Conservation (phyloP, 306 rosid genomes). For the Pterocarpus santalinus region DNA sequence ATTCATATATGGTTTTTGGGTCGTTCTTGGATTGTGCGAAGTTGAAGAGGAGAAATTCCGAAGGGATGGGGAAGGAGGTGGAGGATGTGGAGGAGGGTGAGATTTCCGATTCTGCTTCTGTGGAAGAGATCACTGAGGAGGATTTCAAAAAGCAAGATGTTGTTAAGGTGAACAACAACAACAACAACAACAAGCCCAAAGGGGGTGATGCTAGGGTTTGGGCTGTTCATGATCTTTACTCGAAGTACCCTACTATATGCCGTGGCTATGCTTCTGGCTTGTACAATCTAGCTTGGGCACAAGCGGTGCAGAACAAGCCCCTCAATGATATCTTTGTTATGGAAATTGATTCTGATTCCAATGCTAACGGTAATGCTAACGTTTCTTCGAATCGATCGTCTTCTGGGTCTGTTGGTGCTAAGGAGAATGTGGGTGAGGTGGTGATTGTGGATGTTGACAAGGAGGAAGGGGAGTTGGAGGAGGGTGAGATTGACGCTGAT, state of each 20-base stretch:
- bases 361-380: slow-evolving; percentile 50
- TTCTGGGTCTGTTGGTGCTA: slow-evolving; percentile 38
- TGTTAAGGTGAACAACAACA: slow-evolving; percentile 32
- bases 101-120: slow-evolving; percentile 88
- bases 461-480: slow-evolving; percentile 97
- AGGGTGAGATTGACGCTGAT: slow-evolving; percentile 98
- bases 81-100: slow-evolving; percentile 96
- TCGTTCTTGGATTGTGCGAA: slow-evolving; percentile 53
- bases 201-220: slow-evolving; percentile 64
- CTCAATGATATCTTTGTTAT: slow-evolving; percentile 72
- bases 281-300: slow-evolving; percentile 95
- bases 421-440: slow-evolving; percentile 35
- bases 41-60: slow-evolving; percentile 33
- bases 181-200: slow-evolving; percentile 33
- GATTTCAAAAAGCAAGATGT: slow-evolving; percentile 80
- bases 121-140: slow-evolving; percentile 89
- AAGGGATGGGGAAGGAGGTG: slow-evolving; percentile 69
- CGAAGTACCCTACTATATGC: slow-evolving; percentile 66
- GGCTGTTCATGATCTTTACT: slow-evolving; percentile 77
- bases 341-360: slow-evolving; percentile 64
- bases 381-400: slow-evolving; percentile 39
- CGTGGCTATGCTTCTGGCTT: slow-evolving; percentile 74
- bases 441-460: slow-evolving; percentile 60
- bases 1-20: slow-evolving; percentile 65
- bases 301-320: slow-evolving; percentile 94